Conservation (phyloP, 306 rosid genomes). For the Rosa rugosa region DNA sequence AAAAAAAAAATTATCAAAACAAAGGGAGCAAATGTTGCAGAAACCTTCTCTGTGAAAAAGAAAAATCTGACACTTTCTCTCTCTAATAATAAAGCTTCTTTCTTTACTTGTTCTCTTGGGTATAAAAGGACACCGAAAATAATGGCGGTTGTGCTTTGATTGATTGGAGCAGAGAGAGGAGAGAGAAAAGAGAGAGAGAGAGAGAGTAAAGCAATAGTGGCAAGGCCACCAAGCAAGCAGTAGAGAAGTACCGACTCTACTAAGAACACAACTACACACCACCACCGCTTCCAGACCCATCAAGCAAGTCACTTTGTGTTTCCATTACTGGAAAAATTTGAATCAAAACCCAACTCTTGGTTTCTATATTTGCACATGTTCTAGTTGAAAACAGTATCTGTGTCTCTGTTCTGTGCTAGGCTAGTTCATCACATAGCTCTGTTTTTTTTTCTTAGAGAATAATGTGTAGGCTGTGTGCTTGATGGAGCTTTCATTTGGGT, state of each 20-base stretch:
- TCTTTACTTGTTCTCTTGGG: constrained; percentile 24
- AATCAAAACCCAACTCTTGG: constrained; percentile 24
- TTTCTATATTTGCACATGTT: constrained; percentile 26
- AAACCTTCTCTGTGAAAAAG: constrained; percentile 21
- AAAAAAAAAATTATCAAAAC: background rate
- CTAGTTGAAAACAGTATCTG: background rate
- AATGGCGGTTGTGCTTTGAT: constrained; percentile 81
- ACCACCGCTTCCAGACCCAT: constrained; percentile 27
- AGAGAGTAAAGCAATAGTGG: constrained; percentile 49
- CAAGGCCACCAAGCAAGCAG: constrained; percentile 36
- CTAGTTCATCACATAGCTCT: constrained; percentile 25
- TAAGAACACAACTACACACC: constrained; percentile 17
- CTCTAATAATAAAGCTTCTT: constrained; percentile 28
- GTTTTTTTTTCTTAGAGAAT: constrained; percentile 10
- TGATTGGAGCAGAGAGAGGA: constrained; percentile 52
- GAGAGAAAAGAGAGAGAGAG: constrained; percentile 9
- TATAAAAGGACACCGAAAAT: constrained; percentile 58
- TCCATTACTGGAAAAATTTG: constrained; percentile 40
- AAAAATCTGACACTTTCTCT: constrained; percentile 47
- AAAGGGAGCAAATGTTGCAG: constrained; percentile 13
- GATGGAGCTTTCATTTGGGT: constrained; percentile 28
- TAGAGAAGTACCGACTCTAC: background rate
- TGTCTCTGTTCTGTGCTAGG: constrained; percentile 2
- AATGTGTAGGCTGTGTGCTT: constrained; percentile 28
- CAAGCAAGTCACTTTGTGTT: constrained; percentile 29